Evolutionary conservation across 2,329 filamentous ascomycete genomes (phyloP), one percentile per base, ranked within the genome.

Genomic region (Domatiomyces catenatus): DNA sequence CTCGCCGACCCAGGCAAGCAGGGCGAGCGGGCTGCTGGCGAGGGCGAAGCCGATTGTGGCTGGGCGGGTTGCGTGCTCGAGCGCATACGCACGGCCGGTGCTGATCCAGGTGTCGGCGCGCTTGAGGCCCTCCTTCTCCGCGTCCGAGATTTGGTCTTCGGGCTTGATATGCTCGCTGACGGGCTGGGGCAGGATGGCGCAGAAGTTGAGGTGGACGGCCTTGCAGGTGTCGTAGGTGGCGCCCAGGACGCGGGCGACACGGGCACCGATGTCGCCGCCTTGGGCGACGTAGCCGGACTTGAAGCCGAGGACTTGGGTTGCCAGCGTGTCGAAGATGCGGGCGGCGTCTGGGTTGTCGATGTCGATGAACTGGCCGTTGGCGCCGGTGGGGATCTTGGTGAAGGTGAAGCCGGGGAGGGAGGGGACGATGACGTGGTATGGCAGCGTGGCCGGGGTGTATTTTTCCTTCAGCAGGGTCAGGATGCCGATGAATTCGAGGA

Each of bases 401-500:
- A 75, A 71, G 0, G 67, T 66, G 56, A 74, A 80, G 8, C 75
- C 77, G 0, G 75, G 74, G 1, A 80, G 62, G 0, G 71, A 75
- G 0, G 77, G 77, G 0, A 75, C 71, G 36, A 80, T 68, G 43
- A 80, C 61, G 56, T 80, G 76, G 58, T 75, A 80, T 0, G 77
- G 76, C 15, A 80, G 62, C 0, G 63, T 66, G 0, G 71, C 63
- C 0, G 74, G 67, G 0, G 69, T 69, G 59, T 79, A 78, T 20
- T 48, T 72, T 2, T 65, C 57, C 20, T 60, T 61, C 1, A 80
- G 59, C 2, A 74, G 42, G 1, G 69, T 59, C 47, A 81, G 60
- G 3, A 77, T 64, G 1, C 69, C 70, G 1, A 80, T 57, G 56
- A 80, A 80, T 53, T 81, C 79, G 0, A 75, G 60, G 53, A 79